These are phyloP conservation scores for Ogataea hybrid DNA, from an alignment of 1,139 yeast genomes.

Conservation along the genomic window DNA sequence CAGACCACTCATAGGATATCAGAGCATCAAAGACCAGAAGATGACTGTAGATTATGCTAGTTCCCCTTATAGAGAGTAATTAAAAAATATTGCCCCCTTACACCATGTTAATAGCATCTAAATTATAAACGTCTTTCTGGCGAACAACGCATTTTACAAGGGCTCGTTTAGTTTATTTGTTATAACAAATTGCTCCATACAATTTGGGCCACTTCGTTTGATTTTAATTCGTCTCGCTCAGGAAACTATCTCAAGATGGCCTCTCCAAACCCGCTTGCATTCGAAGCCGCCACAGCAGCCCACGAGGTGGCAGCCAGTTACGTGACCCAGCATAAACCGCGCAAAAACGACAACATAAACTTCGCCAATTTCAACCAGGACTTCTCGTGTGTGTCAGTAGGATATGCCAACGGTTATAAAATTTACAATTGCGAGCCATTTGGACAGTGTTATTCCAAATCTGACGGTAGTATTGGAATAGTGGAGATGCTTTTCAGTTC, in stretches of 20 bases:
- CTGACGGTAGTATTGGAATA: slow-evolving; percentile 37
- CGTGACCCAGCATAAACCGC: slow-evolving; percentile 7
- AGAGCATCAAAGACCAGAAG: not conserved
- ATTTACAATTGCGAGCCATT: slow-evolving; percentile 63
- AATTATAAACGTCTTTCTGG: not conserved
- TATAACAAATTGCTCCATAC: no score
- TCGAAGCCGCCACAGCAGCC: slow-evolving; percentile 15
- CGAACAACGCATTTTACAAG: not conserved
- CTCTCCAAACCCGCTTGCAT: slow-evolving; percentile 12
- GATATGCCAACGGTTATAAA: slow-evolving; percentile 51
- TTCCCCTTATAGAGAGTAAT: not conserved
- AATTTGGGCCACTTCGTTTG: no score
- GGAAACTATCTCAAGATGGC: slow-evolving; percentile 3
- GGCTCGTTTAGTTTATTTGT: no score
- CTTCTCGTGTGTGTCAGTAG: slow-evolving; percentile 59
- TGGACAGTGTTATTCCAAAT: slow-evolving; percentile 49
- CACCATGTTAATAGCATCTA: not conserved
- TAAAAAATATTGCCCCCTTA: not conserved
- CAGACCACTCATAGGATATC: not conserved
- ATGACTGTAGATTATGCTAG: no score
- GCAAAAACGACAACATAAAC: slow-evolving; percentile 34
- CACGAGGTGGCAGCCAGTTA: slow-evolving; percentile 12
- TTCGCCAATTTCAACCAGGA: slow-evolving; percentile 66
- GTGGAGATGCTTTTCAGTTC: slow-evolving; percentile 72
- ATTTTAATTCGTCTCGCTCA: no score